Percentiles rank a stretch among this genome's conserved stretches.
phyloP scores from a whole-genome alignment of 2,329 filamentous ascomycete genomes.

The Botrytis galanthina region DNA sequence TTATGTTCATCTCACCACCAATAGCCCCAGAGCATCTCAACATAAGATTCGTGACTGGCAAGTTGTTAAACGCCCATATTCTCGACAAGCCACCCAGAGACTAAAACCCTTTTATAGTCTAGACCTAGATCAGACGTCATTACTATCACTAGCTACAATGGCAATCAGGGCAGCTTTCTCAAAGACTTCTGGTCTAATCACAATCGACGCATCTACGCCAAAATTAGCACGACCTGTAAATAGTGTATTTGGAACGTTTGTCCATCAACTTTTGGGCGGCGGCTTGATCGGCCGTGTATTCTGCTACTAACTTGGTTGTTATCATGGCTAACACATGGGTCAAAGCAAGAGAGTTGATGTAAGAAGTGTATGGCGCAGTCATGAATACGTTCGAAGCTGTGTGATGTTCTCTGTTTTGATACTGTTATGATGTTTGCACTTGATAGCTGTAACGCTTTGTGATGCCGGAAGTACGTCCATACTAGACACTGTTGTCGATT shows the following conservation, averaged over 20 bases:
- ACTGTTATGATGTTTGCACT: not conserved
- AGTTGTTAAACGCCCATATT: not conserved
- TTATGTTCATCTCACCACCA: not conserved
- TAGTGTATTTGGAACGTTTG: not conserved
- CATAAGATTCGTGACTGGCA: not conserved
- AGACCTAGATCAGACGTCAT: not conserved
- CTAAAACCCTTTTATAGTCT: not conserved
- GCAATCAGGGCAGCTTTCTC: not conserved
- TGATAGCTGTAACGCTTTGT: not conserved
- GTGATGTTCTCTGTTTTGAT: not conserved
- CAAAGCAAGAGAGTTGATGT: not conserved
- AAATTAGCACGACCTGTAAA: not conserved
- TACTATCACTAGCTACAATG: not conserved
- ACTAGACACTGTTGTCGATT: not conserved
- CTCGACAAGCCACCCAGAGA: not conserved
- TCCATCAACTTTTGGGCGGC: not conserved
- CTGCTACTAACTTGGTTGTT: not conserved
- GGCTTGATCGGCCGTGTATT: not conserved
- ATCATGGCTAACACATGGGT: not conserved
- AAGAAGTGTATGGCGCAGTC: not conserved
- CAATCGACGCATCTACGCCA: not conserved
- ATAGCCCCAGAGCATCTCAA: not conserved
- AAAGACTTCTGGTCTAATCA: not conserved
- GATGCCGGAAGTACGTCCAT: not conserved
- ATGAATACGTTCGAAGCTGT: not conserved